phyloP scores from a whole-genome alignment of 2,329 filamentous ascomycete species.

The Catunica adiposa region DNA sequence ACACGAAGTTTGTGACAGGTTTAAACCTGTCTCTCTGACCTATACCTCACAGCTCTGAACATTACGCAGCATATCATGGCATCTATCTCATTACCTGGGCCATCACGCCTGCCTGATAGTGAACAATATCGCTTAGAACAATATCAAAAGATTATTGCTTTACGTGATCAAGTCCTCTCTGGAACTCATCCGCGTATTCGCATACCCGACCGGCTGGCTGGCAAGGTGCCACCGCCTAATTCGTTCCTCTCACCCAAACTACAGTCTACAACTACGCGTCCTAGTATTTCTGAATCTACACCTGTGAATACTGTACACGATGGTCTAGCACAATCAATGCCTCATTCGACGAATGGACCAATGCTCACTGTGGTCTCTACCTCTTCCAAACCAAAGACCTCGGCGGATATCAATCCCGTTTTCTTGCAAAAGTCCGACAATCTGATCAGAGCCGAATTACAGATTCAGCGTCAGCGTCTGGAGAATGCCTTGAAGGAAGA shows the following conservation, averaged over 20 bases:
- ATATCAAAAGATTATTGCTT: constrained; percentile 64
- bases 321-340: neutral
- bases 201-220: constrained; percentile 27
- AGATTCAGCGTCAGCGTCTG: constrained; percentile 63
- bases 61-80: neutral
- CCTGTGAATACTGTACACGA: neutral
- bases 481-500: constrained; percentile 66
- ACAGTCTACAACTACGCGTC: neutral
- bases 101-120: constrained; percentile 4
- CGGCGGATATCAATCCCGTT: constrained; percentile 62
- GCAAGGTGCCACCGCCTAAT: constrained; percentile 13
- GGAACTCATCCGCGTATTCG: constrained; percentile 55
- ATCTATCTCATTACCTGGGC: neutral
- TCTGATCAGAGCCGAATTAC: constrained; percentile 64
- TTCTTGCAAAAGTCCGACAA: constrained; percentile 75
- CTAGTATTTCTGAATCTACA: neutral
- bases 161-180: constrained; percentile 66
- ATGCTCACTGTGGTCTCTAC: constrained; percentile 14
- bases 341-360: neutral
- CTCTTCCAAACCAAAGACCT: constrained; percentile 24
- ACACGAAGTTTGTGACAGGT: too few relatives aligned
- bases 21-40: neutral
- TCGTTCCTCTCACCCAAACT: constrained; percentile 15
- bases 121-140: constrained; percentile 21
- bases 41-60: neutral